A percentile compares a stretch with the other conserved stretches of the same genome.
These are phyloP conservation scores for Abrus precatorius DNA, from an alignment of 306 rosid genomes.

Conservation along the genomic window DNA sequence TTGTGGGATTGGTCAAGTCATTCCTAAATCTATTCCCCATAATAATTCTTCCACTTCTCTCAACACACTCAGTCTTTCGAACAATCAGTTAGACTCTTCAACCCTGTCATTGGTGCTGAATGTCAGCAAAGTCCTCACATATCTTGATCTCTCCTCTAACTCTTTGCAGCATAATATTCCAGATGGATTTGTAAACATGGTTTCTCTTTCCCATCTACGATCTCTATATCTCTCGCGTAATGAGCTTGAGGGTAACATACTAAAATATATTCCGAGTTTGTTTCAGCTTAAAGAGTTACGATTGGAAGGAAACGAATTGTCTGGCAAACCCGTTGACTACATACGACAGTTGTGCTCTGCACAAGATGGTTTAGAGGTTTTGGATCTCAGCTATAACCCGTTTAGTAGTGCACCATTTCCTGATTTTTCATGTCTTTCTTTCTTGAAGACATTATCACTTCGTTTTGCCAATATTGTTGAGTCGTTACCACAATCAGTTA, in stretches of 20 bases:
- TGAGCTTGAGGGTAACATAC: constrained; percentile 38
- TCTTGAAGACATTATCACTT: neutral
- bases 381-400: constrained; percentile 21
- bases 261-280: constrained; percentile 26
- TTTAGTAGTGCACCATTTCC: neutral
- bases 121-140: neutral
- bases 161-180: no score
- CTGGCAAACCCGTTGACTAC: constrained; percentile 40
- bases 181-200: no score
- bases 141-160: no score
- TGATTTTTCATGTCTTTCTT: constrained; percentile 9
- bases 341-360: constrained; percentile 34
- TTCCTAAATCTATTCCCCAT: neutral
- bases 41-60: constrained; percentile 27
- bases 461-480: neutral
- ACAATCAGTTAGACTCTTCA: neutral
- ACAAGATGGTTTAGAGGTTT: neutral
- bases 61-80: neutral
- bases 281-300: constrained; percentile 21
- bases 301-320: constrained; percentile 15
- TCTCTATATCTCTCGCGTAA: constrained; percentile 24
- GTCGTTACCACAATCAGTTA: neutral
- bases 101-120: constrained; percentile 37
- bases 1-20: constrained; percentile 22
- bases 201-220: no score